Evolutionary conservation across 106 monocot species (phyloP).

Genomic region (Acorus calamus): DNA sequence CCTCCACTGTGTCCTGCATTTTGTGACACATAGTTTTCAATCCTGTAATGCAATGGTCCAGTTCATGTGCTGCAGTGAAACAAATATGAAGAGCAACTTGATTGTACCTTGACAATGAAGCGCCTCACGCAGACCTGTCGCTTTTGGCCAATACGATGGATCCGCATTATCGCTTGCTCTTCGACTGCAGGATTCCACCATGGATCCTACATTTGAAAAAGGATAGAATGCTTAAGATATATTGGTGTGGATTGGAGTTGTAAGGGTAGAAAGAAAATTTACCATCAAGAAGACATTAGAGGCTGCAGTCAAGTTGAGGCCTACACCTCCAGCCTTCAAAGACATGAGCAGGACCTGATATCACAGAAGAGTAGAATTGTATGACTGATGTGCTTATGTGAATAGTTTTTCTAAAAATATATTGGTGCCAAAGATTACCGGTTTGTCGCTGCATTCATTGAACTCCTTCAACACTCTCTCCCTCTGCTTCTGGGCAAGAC

Average conservation of each 20-base stretch:
- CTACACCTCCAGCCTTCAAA: conserved; percentile 87
- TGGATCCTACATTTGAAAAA: conserved; percentile 48
- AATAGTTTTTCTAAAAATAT: neutral
- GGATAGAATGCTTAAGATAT: neutral
- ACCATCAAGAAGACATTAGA: conserved; percentile 91
- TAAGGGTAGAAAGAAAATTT: neutral
- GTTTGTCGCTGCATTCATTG: conserved; percentile 32
- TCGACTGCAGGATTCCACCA: conserved; percentile 99
- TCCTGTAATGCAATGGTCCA: too few relatives aligned
- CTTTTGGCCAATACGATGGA: conserved; percentile 84
- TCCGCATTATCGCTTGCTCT: conserved; percentile 90
- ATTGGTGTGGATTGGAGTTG: neutral
- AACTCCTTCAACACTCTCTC: conserved; percentile 77
- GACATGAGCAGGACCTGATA: conserved; percentile 69
- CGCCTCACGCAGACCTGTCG: conserved; percentile 62
- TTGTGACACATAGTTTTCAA: too few relatives aligned
- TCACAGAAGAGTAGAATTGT: neutral
- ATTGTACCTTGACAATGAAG: conserved; percentile 78
- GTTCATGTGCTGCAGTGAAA: too few relatives aligned
- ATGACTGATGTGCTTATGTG: too few relatives aligned
- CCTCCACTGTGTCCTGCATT: conserved; percentile 67
- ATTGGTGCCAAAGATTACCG: conserved; percentile 16
- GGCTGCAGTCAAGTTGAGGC: conserved; percentile 82
- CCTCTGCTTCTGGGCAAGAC: conserved; percentile 58
- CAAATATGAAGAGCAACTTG: too few relatives aligned